A percentile compares a stretch with the other conserved stretches of the same genome.
These are phyloP conservation scores for Cytospora mali DNA, from an alignment of 2,329 filamentous ascomycete genomes.

Conservation along the genomic window DNA sequence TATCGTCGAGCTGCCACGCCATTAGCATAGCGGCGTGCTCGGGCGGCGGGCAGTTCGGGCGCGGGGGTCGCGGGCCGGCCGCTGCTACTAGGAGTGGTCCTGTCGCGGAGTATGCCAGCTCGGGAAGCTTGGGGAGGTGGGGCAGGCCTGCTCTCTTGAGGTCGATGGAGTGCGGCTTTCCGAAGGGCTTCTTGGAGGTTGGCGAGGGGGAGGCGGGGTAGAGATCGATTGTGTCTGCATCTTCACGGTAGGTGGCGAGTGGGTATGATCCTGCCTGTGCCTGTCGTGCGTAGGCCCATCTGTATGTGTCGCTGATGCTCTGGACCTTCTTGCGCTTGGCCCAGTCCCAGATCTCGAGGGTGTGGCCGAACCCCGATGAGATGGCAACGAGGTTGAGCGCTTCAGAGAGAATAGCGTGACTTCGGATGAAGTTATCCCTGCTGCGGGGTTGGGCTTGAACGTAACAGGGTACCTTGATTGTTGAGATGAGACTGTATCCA, in stretches of 20 bases:
- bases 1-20: constrained; percentile 42
- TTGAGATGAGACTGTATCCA: constrained; percentile 31
- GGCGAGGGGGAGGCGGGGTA: constrained; percentile 35
- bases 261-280: constrained; percentile 40
- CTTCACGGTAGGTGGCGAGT: constrained; percentile 41
- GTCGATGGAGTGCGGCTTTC: constrained; percentile 40
- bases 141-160: constrained; percentile 41
- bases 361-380: constrained; percentile 43
- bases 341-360: constrained; percentile 46
- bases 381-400: constrained; percentile 42
- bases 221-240: constrained; percentile 39
- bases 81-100: constrained; percentile 43
- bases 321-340: constrained; percentile 44
- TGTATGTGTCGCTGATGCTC: constrained; percentile 41
- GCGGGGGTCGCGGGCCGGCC: constrained; percentile 43
- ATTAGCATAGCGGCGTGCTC: constrained; percentile 43
- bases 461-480: constrained; percentile 44
- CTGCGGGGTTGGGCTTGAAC: constrained; percentile 43
- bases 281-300: constrained; percentile 42
- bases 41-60: constrained; percentile 41
- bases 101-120: constrained; percentile 44
- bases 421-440: constrained; percentile 47
- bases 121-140: constrained; percentile 43
- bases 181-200: constrained; percentile 41
- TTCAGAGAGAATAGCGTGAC: constrained; percentile 46